Evolutionary conservation across 257 asterid genomes (phyloP).

Genomic region (Solanum phureja): DNA sequence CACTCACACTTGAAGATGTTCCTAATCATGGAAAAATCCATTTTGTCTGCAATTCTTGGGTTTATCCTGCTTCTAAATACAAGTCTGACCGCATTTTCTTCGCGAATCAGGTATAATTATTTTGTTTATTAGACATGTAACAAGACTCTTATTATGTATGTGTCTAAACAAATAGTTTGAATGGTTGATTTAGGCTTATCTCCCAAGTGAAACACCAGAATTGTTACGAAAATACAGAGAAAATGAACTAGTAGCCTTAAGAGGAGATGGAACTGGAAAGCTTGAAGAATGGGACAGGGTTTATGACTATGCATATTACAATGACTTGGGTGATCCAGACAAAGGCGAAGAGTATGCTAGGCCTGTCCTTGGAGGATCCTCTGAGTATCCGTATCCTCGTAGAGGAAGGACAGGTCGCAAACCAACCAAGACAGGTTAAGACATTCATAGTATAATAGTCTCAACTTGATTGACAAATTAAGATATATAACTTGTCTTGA

Average conservation of each 20-base stretch:
- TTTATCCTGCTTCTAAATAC: constrained; percentile 18
- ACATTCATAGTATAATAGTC: background rate
- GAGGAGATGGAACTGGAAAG: constrained; percentile 27
- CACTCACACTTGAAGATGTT: constrained; percentile 20
- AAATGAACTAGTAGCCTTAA: constrained; percentile 15
- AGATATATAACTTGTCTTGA: background rate
- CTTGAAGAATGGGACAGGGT: constrained; percentile 36
- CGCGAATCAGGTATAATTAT: constrained; percentile 17
- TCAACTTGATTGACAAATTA: background rate
- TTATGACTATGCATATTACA: constrained; percentile 30
- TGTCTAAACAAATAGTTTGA: background rate
- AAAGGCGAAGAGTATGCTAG: constrained; percentile 7
- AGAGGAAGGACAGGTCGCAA: constrained; percentile 8
- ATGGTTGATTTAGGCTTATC: constrained; percentile 10
- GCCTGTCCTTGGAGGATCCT: constrained; percentile 22
- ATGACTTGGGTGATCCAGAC: constrained; percentile 35
- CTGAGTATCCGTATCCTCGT: constrained; percentile 12
- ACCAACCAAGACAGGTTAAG: constrained; percentile 2
- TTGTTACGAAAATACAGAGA: constrained; percentile 13
- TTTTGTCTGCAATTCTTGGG: constrained; percentile 33
- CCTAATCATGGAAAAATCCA: constrained; percentile 8
- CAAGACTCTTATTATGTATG: background rate
- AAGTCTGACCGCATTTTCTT: constrained; percentile 20
- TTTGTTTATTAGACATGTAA: background rate
- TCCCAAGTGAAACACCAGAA: constrained; percentile 30